Evolutionary conservation across 768 basidiomycete species (phyloP).

Genomic region (Melanogaster broomeanus): DNA sequence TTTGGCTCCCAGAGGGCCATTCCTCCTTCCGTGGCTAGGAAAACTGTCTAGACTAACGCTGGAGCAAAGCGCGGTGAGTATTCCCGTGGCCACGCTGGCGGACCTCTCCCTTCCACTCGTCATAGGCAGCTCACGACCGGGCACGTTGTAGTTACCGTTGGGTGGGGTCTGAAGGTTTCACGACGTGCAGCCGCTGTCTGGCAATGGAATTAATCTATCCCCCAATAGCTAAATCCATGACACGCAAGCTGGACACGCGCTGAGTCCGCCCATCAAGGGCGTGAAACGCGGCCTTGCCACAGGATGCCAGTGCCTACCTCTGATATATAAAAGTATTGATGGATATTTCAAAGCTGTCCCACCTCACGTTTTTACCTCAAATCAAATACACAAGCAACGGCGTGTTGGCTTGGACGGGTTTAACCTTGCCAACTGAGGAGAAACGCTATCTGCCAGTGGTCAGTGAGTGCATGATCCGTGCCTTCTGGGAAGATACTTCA

Average conservation of each 20-base stretch:
- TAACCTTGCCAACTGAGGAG: not conserved
- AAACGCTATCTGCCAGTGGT: not conserved
- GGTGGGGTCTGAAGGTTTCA: conserved; percentile 11
- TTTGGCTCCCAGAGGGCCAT: not conserved
- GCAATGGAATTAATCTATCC: conserved; percentile 30
- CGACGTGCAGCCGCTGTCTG: conserved; percentile 13
- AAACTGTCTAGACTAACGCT: conserved; percentile 6
- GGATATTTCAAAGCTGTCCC: conserved; percentile 1
- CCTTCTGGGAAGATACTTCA: not conserved
- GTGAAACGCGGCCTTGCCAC: conserved; percentile 16
- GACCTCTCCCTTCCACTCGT: too few species aligned
- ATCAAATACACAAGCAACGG: not conserved
- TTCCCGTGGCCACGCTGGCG: too few species aligned
- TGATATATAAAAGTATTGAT: conserved; percentile 23
- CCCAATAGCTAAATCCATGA: conserved; percentile 22
- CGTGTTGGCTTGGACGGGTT: not conserved
- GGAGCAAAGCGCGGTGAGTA: conserved; percentile 13
- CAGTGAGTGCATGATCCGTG: not conserved
- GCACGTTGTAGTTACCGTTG: conserved; percentile 14
- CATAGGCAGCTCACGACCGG: conserved; percentile 6
- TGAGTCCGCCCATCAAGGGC: conserved; percentile 7
- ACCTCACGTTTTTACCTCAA: conserved; percentile 1
- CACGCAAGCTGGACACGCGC: not conserved
- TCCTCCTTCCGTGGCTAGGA: conserved; percentile 10
- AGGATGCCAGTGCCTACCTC: conserved; percentile 15